Evolutionary conservation across 495 filamentous ascomycete genomes (phyloP).

Genomic region (Xylaria curta): DNA sequence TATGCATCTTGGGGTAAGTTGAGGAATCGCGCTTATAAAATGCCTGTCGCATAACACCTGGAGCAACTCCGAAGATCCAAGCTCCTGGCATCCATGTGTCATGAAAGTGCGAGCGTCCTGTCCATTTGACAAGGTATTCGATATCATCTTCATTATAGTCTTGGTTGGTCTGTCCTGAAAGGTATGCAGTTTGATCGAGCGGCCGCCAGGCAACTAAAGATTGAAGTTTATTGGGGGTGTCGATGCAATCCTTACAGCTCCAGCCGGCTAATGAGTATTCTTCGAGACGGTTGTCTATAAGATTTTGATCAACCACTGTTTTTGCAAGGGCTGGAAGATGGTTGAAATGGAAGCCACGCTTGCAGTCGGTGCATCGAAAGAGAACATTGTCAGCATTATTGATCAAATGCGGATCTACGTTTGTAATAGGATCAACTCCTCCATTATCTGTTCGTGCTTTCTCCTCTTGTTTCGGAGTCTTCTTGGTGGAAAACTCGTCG

Average conservation of each 20-base stretch:
- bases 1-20: conserved; percentile 68
- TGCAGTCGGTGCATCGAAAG: conserved; percentile 81
- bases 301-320: conserved; percentile 45
- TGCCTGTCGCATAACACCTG: conserved; percentile 66
- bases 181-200: conserved; percentile 55
- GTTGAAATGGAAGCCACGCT: conserved; percentile 79
- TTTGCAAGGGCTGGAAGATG: conserved; percentile 67
- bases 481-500: conserved; percentile 67
- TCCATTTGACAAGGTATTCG: conserved; percentile 93
- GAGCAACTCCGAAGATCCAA: conserved; percentile 85
- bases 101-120: conserved; percentile 75
- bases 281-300: conserved; percentile 45
- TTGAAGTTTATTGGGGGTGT: conserved; percentile 65
- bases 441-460: conserved; percentile 76
- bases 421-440: conserved; percentile 76
- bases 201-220: conserved; percentile 89
- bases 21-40: conserved; percentile 75
- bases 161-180: conserved; percentile 50
- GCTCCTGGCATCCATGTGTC: conserved; percentile 84
- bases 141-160: conserved; percentile 70
- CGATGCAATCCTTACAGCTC: conserved; percentile 76
- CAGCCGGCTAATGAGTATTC: conserved; percentile 70
- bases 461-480: conserved; percentile 80
- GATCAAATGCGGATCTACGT: conserved; percentile 65
- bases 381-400: conserved; percentile 79